phyloP scores from a whole-genome alignment of 192 early-diverging fungal species.

The Chytriomyces sp. region DNA sequence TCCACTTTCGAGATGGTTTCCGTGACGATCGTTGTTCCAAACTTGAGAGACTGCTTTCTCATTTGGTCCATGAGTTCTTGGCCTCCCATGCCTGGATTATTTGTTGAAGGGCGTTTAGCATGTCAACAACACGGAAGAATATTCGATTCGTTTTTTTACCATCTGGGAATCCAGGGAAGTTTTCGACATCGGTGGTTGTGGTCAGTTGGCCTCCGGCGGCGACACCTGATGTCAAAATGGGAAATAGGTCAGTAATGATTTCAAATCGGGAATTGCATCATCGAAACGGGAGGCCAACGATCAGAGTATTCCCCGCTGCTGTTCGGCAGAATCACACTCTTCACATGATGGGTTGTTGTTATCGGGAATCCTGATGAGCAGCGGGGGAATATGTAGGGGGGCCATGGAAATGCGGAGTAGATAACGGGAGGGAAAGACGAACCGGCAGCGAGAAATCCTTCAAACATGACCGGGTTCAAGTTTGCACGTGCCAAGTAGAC shows the following conservation, averaged over 20 bases:
- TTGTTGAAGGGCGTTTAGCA: too few species aligned
- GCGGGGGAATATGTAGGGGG: background rate
- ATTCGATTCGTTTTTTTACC: conserved; percentile 1
- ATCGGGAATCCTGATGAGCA: conserved; percentile 1
- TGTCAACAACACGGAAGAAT: background rate
- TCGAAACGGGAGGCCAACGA: too few species aligned
- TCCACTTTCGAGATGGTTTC: conserved; percentile 95
- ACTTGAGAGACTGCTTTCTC: conserved; percentile 77
- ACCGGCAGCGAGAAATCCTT: conserved; percentile 48
- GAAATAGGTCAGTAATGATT: background rate
- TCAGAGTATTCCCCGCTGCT: too few species aligned
- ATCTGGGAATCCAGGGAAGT: conserved; percentile 83
- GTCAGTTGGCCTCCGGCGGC: conserved; percentile 86
- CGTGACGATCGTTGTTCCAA: conserved; percentile 87
- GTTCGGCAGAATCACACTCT: too few species aligned
- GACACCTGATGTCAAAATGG: conserved; percentile 39
- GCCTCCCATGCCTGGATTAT: conserved; percentile 76
- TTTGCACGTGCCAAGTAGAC: conserved; percentile 78
- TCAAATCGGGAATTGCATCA: too few species aligned
- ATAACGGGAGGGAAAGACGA: background rate
- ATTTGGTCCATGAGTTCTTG: conserved; percentile 88
- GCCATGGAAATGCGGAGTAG: background rate
- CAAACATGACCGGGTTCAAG: conserved; percentile 72
- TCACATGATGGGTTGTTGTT: too few species aligned
- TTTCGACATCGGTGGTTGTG: conserved; percentile 94